Percentiles rank a stretch among this genome's conserved stretches.
Evolutionary conservation across 2,329 filamentous ascomycete genomes (phyloP).

Genomic region (Didymella keratinophila): DNA sequence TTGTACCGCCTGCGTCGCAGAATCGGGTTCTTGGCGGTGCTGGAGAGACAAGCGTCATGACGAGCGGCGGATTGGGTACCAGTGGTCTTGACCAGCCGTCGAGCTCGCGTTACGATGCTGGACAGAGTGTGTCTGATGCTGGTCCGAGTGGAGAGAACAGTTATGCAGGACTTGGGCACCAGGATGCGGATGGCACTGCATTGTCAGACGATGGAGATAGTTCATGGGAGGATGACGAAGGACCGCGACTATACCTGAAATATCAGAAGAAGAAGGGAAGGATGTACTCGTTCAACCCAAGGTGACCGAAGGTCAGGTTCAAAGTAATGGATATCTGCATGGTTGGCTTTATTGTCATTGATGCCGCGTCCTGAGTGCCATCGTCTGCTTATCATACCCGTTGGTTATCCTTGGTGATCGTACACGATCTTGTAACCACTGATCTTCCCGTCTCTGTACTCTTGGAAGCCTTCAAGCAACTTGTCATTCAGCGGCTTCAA

Average conservation of each 20-base stretch:
- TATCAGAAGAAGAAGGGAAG: not conserved
- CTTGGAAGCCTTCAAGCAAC: conserved; percentile 49
- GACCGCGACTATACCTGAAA: not conserved
- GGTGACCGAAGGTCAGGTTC: not conserved
- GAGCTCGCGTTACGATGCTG: not conserved
- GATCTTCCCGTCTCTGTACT: conserved; percentile 51
- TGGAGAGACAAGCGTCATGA: not conserved
- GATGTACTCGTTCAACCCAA: not conserved
- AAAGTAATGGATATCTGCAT: not conserved
- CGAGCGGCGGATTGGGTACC: not conserved
- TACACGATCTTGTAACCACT: conserved; percentile 55
- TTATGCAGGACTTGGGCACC: not conserved
- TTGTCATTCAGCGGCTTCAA: conserved; percentile 36
- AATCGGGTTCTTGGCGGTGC: not conserved
- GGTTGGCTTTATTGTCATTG: too few relatives aligned
- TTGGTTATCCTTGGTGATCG: not conserved
- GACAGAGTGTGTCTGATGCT: not conserved
- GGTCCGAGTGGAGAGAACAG: not conserved
- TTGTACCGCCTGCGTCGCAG: not conserved
- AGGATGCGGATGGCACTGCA: conserved; percentile 6
- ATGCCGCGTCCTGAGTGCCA: not conserved
- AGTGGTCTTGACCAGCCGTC: not conserved
- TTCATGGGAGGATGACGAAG: conserved; percentile 8
- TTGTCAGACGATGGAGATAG: not conserved
- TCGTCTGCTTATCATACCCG: too few relatives aligned